Evolutionary conservation across 2,329 filamentous ascomycete genomes (phyloP).

Genomic region (Xylaria sp.): DNA sequence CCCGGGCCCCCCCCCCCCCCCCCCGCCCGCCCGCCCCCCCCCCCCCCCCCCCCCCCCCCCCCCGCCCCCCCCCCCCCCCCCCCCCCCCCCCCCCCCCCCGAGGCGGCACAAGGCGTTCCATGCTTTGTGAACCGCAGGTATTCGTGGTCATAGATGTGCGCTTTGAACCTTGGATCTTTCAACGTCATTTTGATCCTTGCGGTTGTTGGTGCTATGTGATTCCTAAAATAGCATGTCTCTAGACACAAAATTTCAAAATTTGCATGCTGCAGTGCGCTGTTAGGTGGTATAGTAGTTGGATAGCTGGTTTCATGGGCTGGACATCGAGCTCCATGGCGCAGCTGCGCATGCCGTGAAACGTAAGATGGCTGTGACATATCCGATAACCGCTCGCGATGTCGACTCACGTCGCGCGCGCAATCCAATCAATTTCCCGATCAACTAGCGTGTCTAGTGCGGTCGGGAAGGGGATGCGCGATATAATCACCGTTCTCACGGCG

Average conservation of each 20-base stretch:
- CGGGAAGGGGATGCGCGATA: slow-evolving; percentile 32
- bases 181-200: not conserved
- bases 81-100: too few species aligned
- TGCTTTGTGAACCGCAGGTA: slow-evolving; percentile 23
- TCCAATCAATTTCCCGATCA: slow-evolving; percentile 7
- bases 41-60: too few species aligned
- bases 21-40: too few species aligned
- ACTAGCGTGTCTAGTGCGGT: slow-evolving; percentile 16
- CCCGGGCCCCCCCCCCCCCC: too few species aligned
- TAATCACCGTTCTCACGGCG: slow-evolving; percentile 33
- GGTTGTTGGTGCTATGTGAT: not conserved
- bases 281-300: slow-evolving; percentile 1
- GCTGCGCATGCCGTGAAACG: slow-evolving; percentile 23
- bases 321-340: not conserved
- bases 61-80: too few species aligned
- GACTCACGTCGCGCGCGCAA: not conserved
- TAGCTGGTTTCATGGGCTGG: not conserved
- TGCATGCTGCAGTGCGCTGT: not conserved
- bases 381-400: not conserved
- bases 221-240: not conserved
- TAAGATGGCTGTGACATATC: slow-evolving; percentile 2
- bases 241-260: not conserved
- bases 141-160: slow-evolving; percentile 10
- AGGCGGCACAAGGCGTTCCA: too few species aligned
- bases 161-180: slow-evolving; percentile 1